phyloP scores from a whole-genome alignment of 148 eudicot genomes.

The Arbutus unedo region DNA sequence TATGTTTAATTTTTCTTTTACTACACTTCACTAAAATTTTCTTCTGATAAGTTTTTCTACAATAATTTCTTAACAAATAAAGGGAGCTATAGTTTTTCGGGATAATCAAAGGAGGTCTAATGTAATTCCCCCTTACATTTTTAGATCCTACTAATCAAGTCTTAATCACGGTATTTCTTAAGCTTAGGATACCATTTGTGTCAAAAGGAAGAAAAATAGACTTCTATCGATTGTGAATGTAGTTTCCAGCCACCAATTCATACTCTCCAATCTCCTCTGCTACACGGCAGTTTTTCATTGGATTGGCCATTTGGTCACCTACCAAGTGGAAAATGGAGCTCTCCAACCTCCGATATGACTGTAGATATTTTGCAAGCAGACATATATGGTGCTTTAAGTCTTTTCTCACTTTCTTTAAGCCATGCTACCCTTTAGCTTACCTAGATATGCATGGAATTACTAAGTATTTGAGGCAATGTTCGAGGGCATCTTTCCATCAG shows the following conservation, averaged over 20 bases:
- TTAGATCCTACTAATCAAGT: not conserved
- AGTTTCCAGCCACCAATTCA: not conserved
- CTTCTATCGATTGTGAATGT: not conserved
- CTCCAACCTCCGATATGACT: not conserved
- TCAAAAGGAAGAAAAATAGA: not conserved
- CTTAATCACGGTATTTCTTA: not conserved
- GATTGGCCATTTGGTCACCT: conserved; percentile 7
- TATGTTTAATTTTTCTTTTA: too few species aligned
- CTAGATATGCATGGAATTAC: too few species aligned
- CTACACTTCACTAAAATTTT: too few species aligned
- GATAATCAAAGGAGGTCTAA: not conserved
- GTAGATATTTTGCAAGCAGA: not conserved
- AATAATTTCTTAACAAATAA: too few species aligned
- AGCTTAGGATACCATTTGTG: not conserved
- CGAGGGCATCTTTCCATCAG: too few species aligned
- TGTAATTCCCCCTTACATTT: not conserved
- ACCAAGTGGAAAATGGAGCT: not conserved
- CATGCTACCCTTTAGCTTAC: too few species aligned
- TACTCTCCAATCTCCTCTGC: not conserved
- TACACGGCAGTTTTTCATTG: not conserved
- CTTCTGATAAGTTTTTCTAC: too few species aligned
- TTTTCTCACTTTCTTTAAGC: too few species aligned
- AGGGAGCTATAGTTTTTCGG: too few species aligned
- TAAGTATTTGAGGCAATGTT: too few species aligned
- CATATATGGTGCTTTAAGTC: not conserved